Percentiles rank a stretch among this genome's conserved stretches.
Conservation (phyloP, 2,329 filamentous ascomycete species). For the Arthrobotrys sphaeroides region DNA sequence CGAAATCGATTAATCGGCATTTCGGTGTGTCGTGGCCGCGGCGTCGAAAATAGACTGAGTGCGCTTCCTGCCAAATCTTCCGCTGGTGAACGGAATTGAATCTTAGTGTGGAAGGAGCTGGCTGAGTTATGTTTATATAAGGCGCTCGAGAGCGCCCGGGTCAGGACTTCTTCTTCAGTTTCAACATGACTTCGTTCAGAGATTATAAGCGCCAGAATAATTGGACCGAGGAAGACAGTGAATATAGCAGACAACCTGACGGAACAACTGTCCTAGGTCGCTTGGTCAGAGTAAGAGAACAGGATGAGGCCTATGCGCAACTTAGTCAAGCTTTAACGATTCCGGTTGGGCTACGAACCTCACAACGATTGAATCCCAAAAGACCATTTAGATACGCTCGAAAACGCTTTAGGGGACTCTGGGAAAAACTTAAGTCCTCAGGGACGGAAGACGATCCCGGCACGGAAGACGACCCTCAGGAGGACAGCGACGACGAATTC, state of each 20-base stretch:
- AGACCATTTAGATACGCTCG: too few relatives aligned
- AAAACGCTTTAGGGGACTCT: too few relatives aligned
- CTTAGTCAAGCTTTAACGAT: too few relatives aligned
- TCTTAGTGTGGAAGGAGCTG: not conserved
- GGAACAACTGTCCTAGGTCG: too few relatives aligned
- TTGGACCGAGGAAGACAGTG: not conserved
- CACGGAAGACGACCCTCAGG: not conserved
- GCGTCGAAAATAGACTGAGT: not conserved
- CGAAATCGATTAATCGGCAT: not conserved
- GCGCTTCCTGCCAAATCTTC: not conserved
- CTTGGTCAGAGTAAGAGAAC: too few relatives aligned
- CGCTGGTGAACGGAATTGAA: slow-evolving; percentile 7
- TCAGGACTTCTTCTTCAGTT: not conserved
- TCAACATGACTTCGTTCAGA: not conserved
- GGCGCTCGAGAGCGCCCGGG: not conserved
- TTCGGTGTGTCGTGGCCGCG: not conserved
- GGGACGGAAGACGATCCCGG: not conserved
- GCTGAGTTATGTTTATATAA: not conserved
- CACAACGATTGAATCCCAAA: too few relatives aligned
- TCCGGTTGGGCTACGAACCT: too few relatives aligned
- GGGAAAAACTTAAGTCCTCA: too few relatives aligned
- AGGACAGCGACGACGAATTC: too few relatives aligned
- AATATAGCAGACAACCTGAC: too few relatives aligned
- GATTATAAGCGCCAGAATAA: not conserved
- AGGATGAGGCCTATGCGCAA: too few relatives aligned